Evolutionary conservation across 2,329 filamentous ascomycete species (phyloP).

Genomic region (Hypoxylon sp.): DNA sequence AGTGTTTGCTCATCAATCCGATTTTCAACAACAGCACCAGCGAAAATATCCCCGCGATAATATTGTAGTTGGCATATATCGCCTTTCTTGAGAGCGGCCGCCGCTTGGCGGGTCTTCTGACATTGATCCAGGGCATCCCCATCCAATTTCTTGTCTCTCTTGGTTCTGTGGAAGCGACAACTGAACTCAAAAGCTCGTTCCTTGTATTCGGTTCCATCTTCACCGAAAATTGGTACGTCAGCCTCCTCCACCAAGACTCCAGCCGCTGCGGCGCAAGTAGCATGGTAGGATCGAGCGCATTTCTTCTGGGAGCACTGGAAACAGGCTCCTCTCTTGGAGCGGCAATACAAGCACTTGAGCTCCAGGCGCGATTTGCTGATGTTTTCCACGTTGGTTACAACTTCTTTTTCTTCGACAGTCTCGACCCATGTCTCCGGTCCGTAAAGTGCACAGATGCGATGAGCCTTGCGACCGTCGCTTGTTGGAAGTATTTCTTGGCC

Average conservation of each 20-base stretch:
- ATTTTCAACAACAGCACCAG: constrained; percentile 89
- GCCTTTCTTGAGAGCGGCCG: constrained; percentile 74
- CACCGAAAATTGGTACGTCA: constrained; percentile 85
- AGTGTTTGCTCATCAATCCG: constrained; percentile 79
- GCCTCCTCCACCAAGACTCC: constrained; percentile 93
- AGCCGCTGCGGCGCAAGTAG: constrained; percentile 91
- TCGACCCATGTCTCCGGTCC: constrained; percentile 93
- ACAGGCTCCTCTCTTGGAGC: constrained; percentile 93
- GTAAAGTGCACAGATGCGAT: constrained; percentile 89
- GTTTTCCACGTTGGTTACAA: constrained; percentile 80
- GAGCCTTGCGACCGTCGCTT: constrained; percentile 87
- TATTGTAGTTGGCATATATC: constrained; percentile 91
- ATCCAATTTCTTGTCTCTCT: constrained; percentile 82
- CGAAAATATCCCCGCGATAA: constrained; percentile 87
- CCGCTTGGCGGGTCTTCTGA: constrained; percentile 75
- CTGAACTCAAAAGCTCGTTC: constrained; percentile 93
- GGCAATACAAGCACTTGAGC: constrained; percentile 94
- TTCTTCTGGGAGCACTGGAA: constrained; percentile 98
- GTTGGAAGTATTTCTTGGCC: constrained; percentile 87
- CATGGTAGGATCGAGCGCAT: constrained; percentile 92
- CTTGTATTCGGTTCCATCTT: constrained; percentile 92
- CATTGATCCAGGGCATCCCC: constrained; percentile 77
- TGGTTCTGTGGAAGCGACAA: constrained; percentile 92
- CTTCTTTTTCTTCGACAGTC: constrained; percentile 75
- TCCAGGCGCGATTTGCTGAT: constrained; percentile 90